phyloP scores from a whole-genome alignment of 2,329 filamentous ascomycete species.

The Xylariomycetidae sp. region DNA sequence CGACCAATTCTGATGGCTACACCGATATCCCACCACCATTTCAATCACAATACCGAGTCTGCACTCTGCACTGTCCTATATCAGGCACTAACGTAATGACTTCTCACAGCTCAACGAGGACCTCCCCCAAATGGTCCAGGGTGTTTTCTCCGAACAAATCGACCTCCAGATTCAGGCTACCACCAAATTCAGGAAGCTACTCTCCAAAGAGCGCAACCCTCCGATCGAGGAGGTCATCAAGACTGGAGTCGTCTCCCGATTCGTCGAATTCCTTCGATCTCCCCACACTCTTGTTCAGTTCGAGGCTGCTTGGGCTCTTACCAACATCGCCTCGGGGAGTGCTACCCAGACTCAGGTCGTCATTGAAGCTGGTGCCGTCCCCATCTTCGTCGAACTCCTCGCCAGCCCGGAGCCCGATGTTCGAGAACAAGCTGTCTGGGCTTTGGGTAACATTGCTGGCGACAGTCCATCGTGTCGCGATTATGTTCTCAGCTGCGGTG shows the following conservation, averaged over 20 bases:
- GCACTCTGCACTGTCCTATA: not conserved
- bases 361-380: constrained; percentile 95
- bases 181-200: constrained; percentile 95
- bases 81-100: too few species aligned
- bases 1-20: too few species aligned
- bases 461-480: constrained; percentile 97
- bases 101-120: constrained; percentile 93
- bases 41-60: not conserved
- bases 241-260: constrained; percentile 94
- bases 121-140: constrained; percentile 94
- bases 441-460: constrained; percentile 95
- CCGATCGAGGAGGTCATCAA: constrained; percentile 99
- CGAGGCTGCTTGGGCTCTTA: constrained; percentile 97
- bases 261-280: constrained; percentile 96
- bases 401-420: constrained; percentile 97
- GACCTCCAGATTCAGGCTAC: constrained; percentile 96
- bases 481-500: constrained; percentile 88
- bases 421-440: constrained; percentile 97
- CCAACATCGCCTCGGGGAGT: constrained; percentile 97
- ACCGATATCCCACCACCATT: too few species aligned
- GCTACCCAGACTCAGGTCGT: constrained; percentile 97
- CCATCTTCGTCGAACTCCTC: constrained; percentile 95
- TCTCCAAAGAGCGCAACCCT: constrained; percentile 98
- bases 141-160: constrained; percentile 98
- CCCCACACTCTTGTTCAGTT: constrained; percentile 98